Percentiles rank a stretch among this genome's conserved stretches.
phyloP scores from a whole-genome alignment of 441 rosid genomes.

The Euphorbia schlechtendalii region DNA sequence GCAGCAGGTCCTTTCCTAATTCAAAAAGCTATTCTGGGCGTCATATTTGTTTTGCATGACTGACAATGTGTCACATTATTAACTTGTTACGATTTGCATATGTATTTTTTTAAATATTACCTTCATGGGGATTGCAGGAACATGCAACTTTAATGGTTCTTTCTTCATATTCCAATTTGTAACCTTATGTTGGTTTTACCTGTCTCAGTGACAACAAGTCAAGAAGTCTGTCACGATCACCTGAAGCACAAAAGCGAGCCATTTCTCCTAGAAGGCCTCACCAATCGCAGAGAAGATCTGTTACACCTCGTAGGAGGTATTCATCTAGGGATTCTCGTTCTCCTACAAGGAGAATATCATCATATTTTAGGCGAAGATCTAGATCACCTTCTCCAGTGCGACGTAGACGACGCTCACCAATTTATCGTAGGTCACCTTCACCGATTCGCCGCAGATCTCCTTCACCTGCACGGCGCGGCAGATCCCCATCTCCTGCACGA shows the following conservation, averaged over 20 bases:
- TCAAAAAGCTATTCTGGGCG: conserved; percentile 60
- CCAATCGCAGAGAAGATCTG: conserved; percentile 39
- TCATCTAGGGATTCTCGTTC: conserved; percentile 42
- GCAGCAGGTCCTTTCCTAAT: conserved; percentile 50
- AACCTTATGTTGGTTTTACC: conserved; percentile 18
- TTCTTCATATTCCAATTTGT: neutral
- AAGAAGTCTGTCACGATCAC: conserved; percentile 69
- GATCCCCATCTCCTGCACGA: neutral
- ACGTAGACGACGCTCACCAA: conserved; percentile 23
- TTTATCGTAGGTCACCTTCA: conserved; percentile 28
- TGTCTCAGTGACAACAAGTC: conserved; percentile 40
- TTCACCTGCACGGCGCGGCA: neutral
- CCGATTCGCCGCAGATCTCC: conserved; percentile 28
- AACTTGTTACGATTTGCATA: too few species aligned
- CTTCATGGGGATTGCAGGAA: too few species aligned
- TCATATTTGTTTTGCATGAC: conserved; percentile 11
- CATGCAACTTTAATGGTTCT: neutral
- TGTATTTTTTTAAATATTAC: too few species aligned
- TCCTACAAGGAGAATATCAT: conserved; percentile 40
- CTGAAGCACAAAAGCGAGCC: conserved; percentile 28
- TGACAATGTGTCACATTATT: neutral
- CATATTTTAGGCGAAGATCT: conserved; percentile 31
- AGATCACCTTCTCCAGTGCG: conserved; percentile 30
- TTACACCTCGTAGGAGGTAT: conserved; percentile 33
- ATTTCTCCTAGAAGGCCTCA: conserved; percentile 30